These are phyloP conservation scores for Colletotrichum tabaci DNA, from an alignment of 2,329 filamentous ascomycete species.

Conservation along the genomic window DNA sequence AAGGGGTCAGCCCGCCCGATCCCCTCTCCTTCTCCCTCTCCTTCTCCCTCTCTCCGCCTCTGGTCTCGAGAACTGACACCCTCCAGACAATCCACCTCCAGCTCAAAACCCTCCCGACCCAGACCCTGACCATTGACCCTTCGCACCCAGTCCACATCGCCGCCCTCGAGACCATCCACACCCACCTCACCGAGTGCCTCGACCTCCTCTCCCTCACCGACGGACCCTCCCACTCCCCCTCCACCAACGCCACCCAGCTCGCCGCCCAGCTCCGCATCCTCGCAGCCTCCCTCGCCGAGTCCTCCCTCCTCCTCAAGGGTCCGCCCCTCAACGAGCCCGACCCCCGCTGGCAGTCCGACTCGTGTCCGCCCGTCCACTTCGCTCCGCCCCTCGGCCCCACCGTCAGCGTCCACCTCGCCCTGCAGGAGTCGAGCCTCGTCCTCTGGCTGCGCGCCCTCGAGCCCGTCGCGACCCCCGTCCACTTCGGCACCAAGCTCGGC, in stretches of 20 bases:
- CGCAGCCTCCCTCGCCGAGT: constrained; percentile 67
- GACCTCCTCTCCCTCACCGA: constrained; percentile 80
- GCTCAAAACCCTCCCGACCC: constrained; percentile 75
- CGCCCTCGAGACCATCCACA: constrained; percentile 79
- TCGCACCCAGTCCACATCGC: constrained; percentile 71
- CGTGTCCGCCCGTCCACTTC: constrained; percentile 62
- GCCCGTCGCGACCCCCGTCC: constrained; percentile 73
- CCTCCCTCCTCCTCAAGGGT: constrained; percentile 70
- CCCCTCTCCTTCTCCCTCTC: too few relatives aligned
- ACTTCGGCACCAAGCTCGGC: constrained; percentile 76
- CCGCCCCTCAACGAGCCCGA: constrained; percentile 57
- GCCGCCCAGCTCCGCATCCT: constrained; percentile 70
- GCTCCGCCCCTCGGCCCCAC: constrained; percentile 64
- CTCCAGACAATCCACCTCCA: constrained; percentile 81
- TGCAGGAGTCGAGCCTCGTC: constrained; percentile 80
- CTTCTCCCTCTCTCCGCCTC: not conserved
- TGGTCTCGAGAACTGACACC: not conserved
- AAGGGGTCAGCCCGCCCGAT: constrained; percentile 75
- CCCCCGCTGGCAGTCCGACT: constrained; percentile 61
- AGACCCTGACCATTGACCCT: constrained; percentile 65
- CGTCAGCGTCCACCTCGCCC: constrained; percentile 81
- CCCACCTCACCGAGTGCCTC: constrained; percentile 85
- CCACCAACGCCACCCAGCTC: constrained; percentile 70
- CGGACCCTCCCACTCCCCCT: constrained; percentile 63
- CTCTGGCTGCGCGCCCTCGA: constrained; percentile 80